Conservation (phyloP, 345 rosid genomes). For the Bruguiera sexangula region DNA sequence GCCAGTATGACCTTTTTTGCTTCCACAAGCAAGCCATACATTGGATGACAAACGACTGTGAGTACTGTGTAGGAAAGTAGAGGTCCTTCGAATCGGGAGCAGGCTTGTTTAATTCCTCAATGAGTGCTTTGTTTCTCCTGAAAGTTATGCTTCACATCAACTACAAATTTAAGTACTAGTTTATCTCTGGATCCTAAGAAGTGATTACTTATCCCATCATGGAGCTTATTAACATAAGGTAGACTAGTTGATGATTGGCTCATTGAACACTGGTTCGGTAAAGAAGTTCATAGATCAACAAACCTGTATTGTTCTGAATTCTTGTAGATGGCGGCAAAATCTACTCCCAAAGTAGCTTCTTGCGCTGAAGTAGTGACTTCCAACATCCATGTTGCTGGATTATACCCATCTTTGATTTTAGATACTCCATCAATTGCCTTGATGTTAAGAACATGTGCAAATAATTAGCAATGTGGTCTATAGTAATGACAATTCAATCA, state of each 20-base stretch:
- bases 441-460: not conserved
- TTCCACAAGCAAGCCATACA: conserved; percentile 73
- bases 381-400: conserved; percentile 66
- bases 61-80: conserved; percentile 50
- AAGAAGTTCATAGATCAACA: not conserved
- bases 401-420: conserved; percentile 42
- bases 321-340: conserved; percentile 37
- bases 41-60: conserved; percentile 55
- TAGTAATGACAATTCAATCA: no score
- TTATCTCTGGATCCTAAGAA: not conserved
- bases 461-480: not conserved
- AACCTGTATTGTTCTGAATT: conserved; percentile 43
- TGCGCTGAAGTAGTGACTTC: conserved; percentile 41
- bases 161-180: not conserved
- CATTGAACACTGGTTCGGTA: not conserved
- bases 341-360: conserved; percentile 33
- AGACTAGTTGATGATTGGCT: not conserved
- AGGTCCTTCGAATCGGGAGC: conserved; percentile 57
- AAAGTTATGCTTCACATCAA: not conserved
- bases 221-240: not conserved
- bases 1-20: conserved; percentile 74
- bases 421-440: conserved; percentile 45
- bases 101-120: conserved; percentile 50
- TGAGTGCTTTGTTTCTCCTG: conserved; percentile 56
- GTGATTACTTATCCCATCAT: not conserved